Base-by-base conservation (phyloP, 805 yeast genomes). In the Naumovozyma baii region DNA sequence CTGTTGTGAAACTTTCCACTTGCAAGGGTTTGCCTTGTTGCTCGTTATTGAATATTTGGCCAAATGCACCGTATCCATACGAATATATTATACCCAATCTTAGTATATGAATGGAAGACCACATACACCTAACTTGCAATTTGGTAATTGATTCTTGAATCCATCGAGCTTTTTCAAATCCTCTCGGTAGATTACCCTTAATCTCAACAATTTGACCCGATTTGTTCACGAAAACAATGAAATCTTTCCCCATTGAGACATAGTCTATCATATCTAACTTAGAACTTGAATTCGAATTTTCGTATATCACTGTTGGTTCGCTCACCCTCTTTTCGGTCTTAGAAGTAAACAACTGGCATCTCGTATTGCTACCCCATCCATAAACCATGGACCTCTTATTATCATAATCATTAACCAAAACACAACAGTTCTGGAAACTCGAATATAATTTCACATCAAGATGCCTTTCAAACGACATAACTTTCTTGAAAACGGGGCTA, bases 51-150 rank as follows among this genome's bases (percentile, higher is more conserved):
- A 66, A 67, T 13, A 70, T 44, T 59, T 90, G 97, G 3, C 80
- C 80, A 52, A 83, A 92, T 13, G 80, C 71, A 53, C 82, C 76
- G 59, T 84, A 86, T 0, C 97, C 97, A 39, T 66, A 46, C 0
- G 92, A 78, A 4, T 44, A 17, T 1, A 78, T 51, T 30, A 34
- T 8, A 16, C 39, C 28, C 39, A 18, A 33, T 16, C 26, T 45
- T 29, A 67, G 30, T 1, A 76, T 43, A 58, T 84, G 95, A 0
- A 82, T 43, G 0, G 94, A 80, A 0, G 90, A 72, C 96, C 96
- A 86, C 83, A 88, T 85, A 8, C 57, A 46, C 3, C 38, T 36
- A 2, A 52, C 44, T 3, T 38, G 28, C 10, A 45, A 34, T 2
- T 26, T 32, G 7, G 32, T 19, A 4, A 20, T 29, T 3, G 4